Percentiles rank a stretch among this genome's conserved stretches.
Evolutionary conservation across 2,329 filamentous ascomycete species (phyloP).

Genomic region (Penicillium polonicum): DNA sequence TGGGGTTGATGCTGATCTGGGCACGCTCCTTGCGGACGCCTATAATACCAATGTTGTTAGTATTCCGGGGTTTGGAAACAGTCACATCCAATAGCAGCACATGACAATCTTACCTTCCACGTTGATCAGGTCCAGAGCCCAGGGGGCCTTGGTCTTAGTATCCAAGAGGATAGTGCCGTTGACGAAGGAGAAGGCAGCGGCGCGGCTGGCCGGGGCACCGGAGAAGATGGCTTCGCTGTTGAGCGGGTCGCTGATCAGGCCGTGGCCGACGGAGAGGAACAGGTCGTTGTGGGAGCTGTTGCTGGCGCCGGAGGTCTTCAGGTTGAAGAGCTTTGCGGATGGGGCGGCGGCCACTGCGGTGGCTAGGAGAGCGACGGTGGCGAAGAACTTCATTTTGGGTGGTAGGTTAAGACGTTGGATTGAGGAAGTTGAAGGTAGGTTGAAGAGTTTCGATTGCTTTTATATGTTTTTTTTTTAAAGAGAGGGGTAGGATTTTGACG

Average conservation of each 20-base stretch:
- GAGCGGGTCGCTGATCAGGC: constrained; percentile 13
- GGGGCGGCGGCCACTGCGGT: constrained; percentile 30
- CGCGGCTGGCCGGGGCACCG: constrained; percentile 2
- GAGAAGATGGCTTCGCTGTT: constrained; percentile 19
- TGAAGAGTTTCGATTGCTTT: neutral
- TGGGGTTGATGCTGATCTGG: constrained; percentile 19
- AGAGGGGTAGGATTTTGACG: neutral
- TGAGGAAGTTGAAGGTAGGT: neutral
- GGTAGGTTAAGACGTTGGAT: neutral
- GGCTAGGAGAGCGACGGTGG: constrained; percentile 30
- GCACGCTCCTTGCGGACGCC: constrained; percentile 12
- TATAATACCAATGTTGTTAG: neutral
- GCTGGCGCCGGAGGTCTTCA: constrained; percentile 20
- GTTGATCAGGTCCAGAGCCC: constrained; percentile 13
- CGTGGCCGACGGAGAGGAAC: constrained; percentile 12
- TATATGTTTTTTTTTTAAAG: neutral
- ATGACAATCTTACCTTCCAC: neutral
- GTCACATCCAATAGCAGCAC: neutral
- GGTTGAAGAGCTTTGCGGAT: constrained; percentile 16
- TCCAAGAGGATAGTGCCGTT: constrained; percentile 17
- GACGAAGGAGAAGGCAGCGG: constrained; percentile 14
- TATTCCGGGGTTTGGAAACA: neutral
- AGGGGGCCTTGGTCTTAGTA: constrained; percentile 10
- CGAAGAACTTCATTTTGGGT: constrained; percentile 31
- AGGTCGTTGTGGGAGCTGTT: constrained; percentile 18